These are phyloP conservation scores for Phaeotremella fagi DNA, from an alignment of 768 basidiomycete genomes.

Conservation along the genomic window DNA sequence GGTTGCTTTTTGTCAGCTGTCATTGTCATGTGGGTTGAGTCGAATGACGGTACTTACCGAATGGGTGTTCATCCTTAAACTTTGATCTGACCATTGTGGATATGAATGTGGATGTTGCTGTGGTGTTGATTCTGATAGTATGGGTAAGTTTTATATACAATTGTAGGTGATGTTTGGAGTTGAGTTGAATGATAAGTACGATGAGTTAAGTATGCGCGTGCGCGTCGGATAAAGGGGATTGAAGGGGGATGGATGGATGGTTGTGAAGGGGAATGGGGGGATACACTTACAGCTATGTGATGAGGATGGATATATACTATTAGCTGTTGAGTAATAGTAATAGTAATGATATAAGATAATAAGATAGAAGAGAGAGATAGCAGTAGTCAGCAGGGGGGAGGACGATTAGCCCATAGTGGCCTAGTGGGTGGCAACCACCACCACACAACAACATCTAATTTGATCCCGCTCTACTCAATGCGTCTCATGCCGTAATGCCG, in stretches of 20 bases:
- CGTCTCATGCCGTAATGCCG: neutral
- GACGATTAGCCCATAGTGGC: too few relatives aligned
- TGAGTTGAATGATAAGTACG: neutral
- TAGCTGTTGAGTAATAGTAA: too few relatives aligned
- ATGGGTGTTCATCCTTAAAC: slow-evolving; percentile 87
- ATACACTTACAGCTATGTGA: too few relatives aligned
- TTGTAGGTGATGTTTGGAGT: neutral
- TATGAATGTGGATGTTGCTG: neutral
- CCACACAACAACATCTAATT: too few relatives aligned
- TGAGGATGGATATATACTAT: too few relatives aligned
- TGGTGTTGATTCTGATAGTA: neutral
- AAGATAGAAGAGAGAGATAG: too few relatives aligned
- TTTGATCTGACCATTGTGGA: slow-evolving; percentile 48
- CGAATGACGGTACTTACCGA: slow-evolving; percentile 71
- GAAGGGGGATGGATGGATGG: neutral
- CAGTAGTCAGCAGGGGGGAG: too few relatives aligned
- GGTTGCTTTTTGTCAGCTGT: neutral
- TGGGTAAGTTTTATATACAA: neutral
- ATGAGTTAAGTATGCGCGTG: neutral
- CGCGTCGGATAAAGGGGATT: neutral
- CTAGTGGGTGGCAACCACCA: too few relatives aligned
- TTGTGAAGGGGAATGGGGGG: neutral
- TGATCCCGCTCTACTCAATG: too few relatives aligned
- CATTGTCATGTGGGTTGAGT: too few relatives aligned
- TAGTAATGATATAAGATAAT: too few relatives aligned